phyloP scores from a whole-genome alignment of 495 filamentous ascomycete genomes.

The Amorphotheca resinae region DNA sequence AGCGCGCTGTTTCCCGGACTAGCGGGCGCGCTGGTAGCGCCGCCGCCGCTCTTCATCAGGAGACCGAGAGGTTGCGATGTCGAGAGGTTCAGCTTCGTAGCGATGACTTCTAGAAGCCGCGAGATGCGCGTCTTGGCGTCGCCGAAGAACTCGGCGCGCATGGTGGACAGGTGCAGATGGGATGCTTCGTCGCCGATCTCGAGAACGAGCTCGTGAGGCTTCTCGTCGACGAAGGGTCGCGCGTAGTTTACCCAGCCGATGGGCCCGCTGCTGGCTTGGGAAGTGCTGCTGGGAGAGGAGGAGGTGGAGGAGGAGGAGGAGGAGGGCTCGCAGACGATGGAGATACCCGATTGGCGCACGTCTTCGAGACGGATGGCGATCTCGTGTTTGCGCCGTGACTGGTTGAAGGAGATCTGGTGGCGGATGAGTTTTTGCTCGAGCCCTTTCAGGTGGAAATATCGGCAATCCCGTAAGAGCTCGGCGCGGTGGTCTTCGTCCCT shows the following conservation, averaged over 20 bases:
- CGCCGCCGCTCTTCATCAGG: constrained; percentile 45
- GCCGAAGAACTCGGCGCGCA: constrained; percentile 60
- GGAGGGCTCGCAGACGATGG: constrained; percentile 42
- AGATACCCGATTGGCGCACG: constrained; percentile 71
- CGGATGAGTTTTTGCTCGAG: constrained; percentile 80
- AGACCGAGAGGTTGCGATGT: constrained; percentile 54
- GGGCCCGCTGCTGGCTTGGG: background rate
- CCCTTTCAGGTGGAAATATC: constrained; percentile 86
- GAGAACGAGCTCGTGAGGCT: constrained; percentile 58
- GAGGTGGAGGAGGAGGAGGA: background rate
- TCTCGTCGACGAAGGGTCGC: constrained; percentile 67
- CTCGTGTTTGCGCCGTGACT: constrained; percentile 51
- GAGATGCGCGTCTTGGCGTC: constrained; percentile 54
- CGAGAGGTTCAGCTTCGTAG: constrained; percentile 66
- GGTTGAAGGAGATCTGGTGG: constrained; percentile 66
- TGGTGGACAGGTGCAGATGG: constrained; percentile 41
- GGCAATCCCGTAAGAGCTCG: constrained; percentile 72
- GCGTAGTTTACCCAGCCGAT: constrained; percentile 61
- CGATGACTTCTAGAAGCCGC: constrained; percentile 64
- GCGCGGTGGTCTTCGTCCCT: constrained; percentile 64
- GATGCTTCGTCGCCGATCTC: constrained; percentile 64
- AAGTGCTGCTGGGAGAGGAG: background rate
- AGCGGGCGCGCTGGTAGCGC: constrained; percentile 38
- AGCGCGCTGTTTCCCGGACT: constrained; percentile 60
- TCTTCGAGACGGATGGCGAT: constrained; percentile 77